Evolutionary conservation across 1,139 yeast genomes (phyloP), one percentile per base, ranked within the genome.

Genomic region (Scheffersomyces quercinus): DNA sequence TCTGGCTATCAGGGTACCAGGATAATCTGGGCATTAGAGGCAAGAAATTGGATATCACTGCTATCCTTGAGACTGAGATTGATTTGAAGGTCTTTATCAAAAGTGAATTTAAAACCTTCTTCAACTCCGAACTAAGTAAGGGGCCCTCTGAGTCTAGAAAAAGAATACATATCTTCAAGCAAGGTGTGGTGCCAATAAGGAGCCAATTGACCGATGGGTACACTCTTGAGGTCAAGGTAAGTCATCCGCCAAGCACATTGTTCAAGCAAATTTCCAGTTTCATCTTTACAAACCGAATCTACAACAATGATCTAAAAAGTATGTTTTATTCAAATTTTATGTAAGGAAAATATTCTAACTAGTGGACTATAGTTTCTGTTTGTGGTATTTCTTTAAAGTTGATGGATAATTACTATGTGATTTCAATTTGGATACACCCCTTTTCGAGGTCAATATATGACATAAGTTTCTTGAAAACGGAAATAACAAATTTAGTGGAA

Each of bases 161-260:
- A 2, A 43, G 43, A 20, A 14, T 44, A n/a, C 35, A 35, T 15
- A 29, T 51, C 10, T 46, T 52, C 34, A 44, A 50, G 35, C 47
- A 40, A 35, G 54, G 54, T 3, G 32, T 49, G 24, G 26, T 37
- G 5, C 55, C 55, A 2, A 14, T 38, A 2, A 47, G 45, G 38
- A 33, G 24, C 8, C 75, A 68, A 42, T 50, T 65, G 35, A 70
- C 67, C 1, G 65, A 65, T 48, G 76, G 76, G 3, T 70, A 67
- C 46, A 66, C 71, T 4, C 48, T 65, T 3, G 54, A 50, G 24
- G 24, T 50, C 11, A 45, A 47, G 20, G 36, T 50, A 8, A 34
- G 30, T 11, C 37, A 35, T 2, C 43, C 28, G n/a, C 44, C 36
- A 29, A 30, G 15, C 13, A 20, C 29, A 5, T 29, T 41, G 11